These are phyloP conservation scores for Nemania sp. DNA, from an alignment of 2,329 filamentous ascomycete genomes.

Conservation along the genomic window DNA sequence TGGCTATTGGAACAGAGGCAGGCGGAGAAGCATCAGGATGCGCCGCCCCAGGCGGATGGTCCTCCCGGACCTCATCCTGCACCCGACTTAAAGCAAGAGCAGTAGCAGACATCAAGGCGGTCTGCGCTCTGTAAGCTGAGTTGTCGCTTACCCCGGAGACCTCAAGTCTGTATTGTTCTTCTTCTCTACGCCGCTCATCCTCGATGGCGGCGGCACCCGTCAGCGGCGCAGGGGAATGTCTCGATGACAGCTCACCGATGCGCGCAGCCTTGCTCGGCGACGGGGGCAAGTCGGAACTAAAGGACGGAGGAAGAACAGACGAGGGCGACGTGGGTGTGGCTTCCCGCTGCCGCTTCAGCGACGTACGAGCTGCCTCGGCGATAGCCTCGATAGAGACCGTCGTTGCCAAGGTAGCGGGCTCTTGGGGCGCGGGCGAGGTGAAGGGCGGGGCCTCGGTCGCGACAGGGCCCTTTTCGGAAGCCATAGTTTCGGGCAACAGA, in stretches of 20 bases:
- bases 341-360: conserved; percentile 55
- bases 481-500: conserved; percentile 48
- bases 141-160: conserved; percentile 56
- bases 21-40: conserved; percentile 31
- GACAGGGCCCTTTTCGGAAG: conserved; percentile 57
- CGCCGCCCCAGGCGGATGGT: conserved; percentile 39
- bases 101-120: conserved; percentile 58
- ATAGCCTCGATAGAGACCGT: conserved; percentile 48
- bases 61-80: conserved; percentile 58
- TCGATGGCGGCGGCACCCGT: conserved; percentile 60
- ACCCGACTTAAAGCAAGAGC: conserved; percentile 59
- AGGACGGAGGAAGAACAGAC: conserved; percentile 38
- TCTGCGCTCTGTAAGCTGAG: conserved; percentile 57
- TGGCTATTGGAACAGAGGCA: conserved; percentile 41
- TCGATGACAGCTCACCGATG: conserved; percentile 48
- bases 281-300: conserved; percentile 52
- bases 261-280: conserved; percentile 61
- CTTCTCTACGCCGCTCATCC: conserved; percentile 56
- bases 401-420: conserved; percentile 37
- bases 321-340: conserved; percentile 48
- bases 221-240: conserved; percentile 52
- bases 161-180: conserved; percentile 49
- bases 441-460: conserved; percentile 55
- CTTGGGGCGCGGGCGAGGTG: conserved; percentile 42
- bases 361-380: conserved; percentile 46